A percentile compares a stretch with the other conserved stretches of the same genome.
These are phyloP conservation scores for Lunularia cruciata DNA, from an alignment of 225 moss, liverwort and hornwort species.

Conservation along the genomic window DNA sequence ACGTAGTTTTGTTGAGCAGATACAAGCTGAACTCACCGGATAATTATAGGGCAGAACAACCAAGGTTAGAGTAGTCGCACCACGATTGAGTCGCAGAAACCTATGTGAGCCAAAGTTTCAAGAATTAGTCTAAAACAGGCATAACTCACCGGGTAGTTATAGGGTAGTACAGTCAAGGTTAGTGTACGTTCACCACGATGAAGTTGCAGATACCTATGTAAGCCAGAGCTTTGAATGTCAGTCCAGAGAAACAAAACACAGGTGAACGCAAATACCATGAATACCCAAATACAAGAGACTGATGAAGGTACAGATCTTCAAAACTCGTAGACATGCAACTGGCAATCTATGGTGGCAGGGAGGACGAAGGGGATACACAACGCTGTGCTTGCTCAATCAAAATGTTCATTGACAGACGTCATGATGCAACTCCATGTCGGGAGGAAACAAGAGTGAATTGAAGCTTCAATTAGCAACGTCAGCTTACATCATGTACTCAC, in stretches of 20 bases:
- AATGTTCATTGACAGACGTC: no score
- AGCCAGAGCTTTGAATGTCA: slow-evolving; percentile 10
- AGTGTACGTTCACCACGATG: slow-evolving; percentile 81
- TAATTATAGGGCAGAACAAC: slow-evolving; percentile 96
- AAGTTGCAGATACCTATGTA: slow-evolving; percentile 73
- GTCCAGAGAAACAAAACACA: neutral
- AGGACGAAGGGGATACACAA: no score
- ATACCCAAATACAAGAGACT: no score
- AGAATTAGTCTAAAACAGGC: slow-evolving; percentile 13
- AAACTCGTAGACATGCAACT: no score
- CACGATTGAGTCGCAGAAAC: slow-evolving; percentile 91
- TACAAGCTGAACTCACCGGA: slow-evolving; percentile 58
- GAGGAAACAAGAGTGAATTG: neutral
- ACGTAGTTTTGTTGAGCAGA: neutral
- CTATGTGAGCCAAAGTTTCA: slow-evolving; percentile 27
- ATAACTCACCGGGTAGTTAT: slow-evolving; percentile 89
- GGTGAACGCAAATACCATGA: no score
- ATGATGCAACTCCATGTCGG: no score
- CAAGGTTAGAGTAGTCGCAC: slow-evolving; percentile 75
- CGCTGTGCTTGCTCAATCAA: no score
- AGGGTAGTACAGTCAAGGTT: slow-evolving; percentile 90
- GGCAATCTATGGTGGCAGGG: no score
- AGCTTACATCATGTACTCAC: slow-evolving; percentile 41
- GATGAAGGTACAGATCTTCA: no score
- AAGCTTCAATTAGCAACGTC: neutral